These are phyloP conservation scores for Rhizopus delemar DNA, from an alignment of 371 early-diverging fungal species.

Conservation along the genomic window DNA sequence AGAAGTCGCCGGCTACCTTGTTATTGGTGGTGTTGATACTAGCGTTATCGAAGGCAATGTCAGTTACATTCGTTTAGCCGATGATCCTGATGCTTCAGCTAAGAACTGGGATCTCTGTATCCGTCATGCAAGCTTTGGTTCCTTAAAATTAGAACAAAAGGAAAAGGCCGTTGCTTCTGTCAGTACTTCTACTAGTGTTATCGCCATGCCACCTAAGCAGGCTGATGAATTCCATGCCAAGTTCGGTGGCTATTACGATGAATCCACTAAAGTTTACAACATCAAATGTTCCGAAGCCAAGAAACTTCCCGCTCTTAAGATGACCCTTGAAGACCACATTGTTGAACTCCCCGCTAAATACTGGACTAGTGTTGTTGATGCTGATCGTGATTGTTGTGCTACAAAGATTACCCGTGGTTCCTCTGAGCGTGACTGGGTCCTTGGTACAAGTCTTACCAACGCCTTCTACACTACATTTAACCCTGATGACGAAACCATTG, in stretches of 20 bases:
- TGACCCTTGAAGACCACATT: constrained; percentile 40
- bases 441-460: constrained; percentile 46
- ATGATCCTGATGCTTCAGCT: constrained; percentile 22
- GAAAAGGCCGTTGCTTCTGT: constrained; percentile 41
- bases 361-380: constrained; percentile 39
- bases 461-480: constrained; percentile 49
- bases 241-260: constrained; percentile 36
- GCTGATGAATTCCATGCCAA: constrained; percentile 44
- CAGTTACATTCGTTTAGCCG: constrained; percentile 36
- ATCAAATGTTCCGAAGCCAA: constrained; percentile 43
- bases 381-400: constrained; percentile 37
- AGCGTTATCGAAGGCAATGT: constrained; percentile 39
- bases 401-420: constrained; percentile 44
- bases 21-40: constrained; percentile 44
- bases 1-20: constrained; percentile 41
- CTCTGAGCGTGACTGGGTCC: constrained; percentile 43
- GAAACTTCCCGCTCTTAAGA: constrained; percentile 38
- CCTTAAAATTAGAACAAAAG: constrained; percentile 33
- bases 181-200: constrained; percentile 37
- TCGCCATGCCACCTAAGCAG: constrained; percentile 45
- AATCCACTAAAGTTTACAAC: constrained; percentile 28
- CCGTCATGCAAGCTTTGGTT: constrained; percentile 38
- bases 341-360: constrained; percentile 44
- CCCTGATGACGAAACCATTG: constrained; percentile 39
- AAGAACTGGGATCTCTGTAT: constrained; percentile 51